These are phyloP conservation scores for Zalaria sp. DNA, from an alignment of 2,329 filamentous ascomycete genomes.

Conservation along the genomic window DNA sequence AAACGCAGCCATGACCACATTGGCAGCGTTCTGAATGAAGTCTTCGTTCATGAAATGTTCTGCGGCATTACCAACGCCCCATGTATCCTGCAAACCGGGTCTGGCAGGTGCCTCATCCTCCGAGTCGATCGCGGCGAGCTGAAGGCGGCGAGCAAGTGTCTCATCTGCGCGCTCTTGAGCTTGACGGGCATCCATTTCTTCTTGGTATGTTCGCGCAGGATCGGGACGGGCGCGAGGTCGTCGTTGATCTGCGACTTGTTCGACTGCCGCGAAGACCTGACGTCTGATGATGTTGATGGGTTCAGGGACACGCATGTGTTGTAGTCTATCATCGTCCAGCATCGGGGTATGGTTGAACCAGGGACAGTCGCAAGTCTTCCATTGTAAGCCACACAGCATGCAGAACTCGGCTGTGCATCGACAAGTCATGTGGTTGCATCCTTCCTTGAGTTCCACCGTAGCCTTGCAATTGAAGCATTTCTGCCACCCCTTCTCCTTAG, in stretches of 20 bases:
- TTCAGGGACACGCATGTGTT: constrained; percentile 37
- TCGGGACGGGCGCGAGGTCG: constrained; percentile 22
- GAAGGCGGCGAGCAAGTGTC: constrained; percentile 36
- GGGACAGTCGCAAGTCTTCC: constrained; percentile 73
- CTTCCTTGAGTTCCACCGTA: constrained; percentile 66
- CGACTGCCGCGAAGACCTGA: constrained; percentile 9
- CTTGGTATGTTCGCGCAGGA: constrained; percentile 15
- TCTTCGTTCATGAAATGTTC: constrained; percentile 49
- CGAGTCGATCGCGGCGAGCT: constrained; percentile 29
- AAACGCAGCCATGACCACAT: constrained; percentile 18
- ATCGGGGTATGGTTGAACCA: constrained; percentile 53
- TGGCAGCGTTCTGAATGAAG: constrained; percentile 26
- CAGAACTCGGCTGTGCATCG: constrained; percentile 76
- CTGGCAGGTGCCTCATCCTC: constrained; percentile 24
- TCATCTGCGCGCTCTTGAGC: constrained; percentile 34
- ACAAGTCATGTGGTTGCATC: constrained; percentile 81
- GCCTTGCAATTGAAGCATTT: constrained; percentile 60
- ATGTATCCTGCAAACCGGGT: constrained; percentile 9
- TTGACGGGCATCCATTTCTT: constrained; percentile 24
- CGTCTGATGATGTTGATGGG: constrained; percentile 22
- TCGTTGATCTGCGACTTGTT: constrained; percentile 16
- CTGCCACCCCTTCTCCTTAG: constrained; percentile 57
- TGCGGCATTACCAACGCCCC: constrained; percentile 35
- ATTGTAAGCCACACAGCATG: constrained; percentile 68
- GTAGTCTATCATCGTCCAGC: constrained; percentile 39